Evolutionary conservation across 768 basidiomycete species (phyloP), one percentile per base, ranked within the genome.

Genomic region (Hericium alpestre): DNA sequence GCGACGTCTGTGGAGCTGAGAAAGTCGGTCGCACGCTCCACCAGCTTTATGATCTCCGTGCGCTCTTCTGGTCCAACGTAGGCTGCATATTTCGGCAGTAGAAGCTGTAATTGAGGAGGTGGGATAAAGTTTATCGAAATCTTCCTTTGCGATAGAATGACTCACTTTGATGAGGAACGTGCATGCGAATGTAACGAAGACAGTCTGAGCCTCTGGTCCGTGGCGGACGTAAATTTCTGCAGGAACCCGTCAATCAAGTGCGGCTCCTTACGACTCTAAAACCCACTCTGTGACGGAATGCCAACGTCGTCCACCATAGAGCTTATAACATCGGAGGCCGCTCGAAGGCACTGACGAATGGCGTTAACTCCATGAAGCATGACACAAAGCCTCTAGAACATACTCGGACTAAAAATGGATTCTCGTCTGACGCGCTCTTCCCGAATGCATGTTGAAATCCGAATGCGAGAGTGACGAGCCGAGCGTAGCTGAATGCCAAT

Each of bases 361-460:
- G 32, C 32, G 32, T 32, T 32, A 51, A 41, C 23, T 53, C 53
- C 6, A 32, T 54, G 7, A 61, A 39, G 46, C 27, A 40, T 23
- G 54, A 22, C 53, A 59, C 7, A 32, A 32, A 53, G 38, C 52
- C 12, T 22, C 23, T 38, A 27, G 55, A 43, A 74, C 85, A 53
- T 62, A 87, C 87, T 66, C 84, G 73, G 60, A 70, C 71, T 57
- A 88, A 73, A 65, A 88, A 87, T 20, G 81, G 79, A 57, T 81
- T 83, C 64, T 87, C 85, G 50, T 81, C 76, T 16, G 76, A 56
- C 16, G 67, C 73, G 41, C 78, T 76, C 66, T 85, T 86, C 15
- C 83, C 80, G 63, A 83, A 83, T 10, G 81, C 79, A 61, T 87
- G 82, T 67, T 90, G 87, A 72, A 90, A 83, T 15, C 87, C 87